Evolutionary conservation across 805 yeast genomes (phyloP), one percentile per base, ranked within the genome.

Genomic region (Metschnikowia dekortorum): DNA sequence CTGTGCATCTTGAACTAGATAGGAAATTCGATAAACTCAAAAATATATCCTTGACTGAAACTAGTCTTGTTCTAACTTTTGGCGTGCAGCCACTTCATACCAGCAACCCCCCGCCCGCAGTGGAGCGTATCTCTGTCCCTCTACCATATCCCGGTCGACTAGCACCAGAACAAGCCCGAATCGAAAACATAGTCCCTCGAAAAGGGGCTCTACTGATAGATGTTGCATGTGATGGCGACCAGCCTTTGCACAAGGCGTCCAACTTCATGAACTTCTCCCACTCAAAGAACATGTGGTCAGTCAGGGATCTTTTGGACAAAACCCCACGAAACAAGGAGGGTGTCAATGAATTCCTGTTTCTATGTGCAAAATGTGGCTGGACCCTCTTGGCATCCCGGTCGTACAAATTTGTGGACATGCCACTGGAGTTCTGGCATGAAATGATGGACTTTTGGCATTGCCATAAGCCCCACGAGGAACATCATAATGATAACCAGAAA

Each of bases 361-460:
- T 30, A 11, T 81, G 76, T 52, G 18, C 26, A 0, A 2, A 51
- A 0, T 79, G 83, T 52, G 51, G 53, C 1, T 1, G n/a, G 0
- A 35, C 22, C 0, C 18, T 76, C 1, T 50, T 75, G 1, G 61
- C 66, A 46, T 70, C 79, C 0, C n/a, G 39, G 0, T 44, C 62
- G 0, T 61, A 73, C 3, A 65, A 61, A 11, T 67, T 82, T 41
- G 61, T 68, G 47, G 87, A 87, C 36, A 80, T 92, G 83, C 99
- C 99, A 0, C 86, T 96, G 1, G 97, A 90, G 61, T 73, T 81
- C 44, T 92, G 99, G 99, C 82, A 85, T 11, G 99, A 92, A 63
- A 71, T 94, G 78, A 86, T 92, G 96, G 98, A 92, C 51, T 87
- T 86, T 56, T 92, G 99, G 99, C 97, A 92, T 64, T 92, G 99